phyloP scores from a whole-genome alignment of 352 stramenopile genomes.

The Globisporangium parvum region DNA sequence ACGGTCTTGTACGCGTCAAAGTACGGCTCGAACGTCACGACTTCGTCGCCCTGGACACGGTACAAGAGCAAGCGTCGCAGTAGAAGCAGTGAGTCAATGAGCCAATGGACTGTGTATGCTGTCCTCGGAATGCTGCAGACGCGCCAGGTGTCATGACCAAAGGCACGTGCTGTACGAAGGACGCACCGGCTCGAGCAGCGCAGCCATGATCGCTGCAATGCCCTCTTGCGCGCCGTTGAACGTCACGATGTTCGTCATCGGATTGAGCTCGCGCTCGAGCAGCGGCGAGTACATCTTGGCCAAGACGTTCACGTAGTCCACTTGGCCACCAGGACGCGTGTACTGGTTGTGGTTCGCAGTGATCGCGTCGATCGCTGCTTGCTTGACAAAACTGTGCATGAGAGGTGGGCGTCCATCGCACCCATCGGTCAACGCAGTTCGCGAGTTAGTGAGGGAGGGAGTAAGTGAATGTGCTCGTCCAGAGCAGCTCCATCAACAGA shows the following conservation, averaged over 20 bases:
- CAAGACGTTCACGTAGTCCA: constrained; percentile 72
- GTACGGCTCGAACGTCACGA: constrained; percentile 87
- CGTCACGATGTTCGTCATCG: constrained; percentile 78
- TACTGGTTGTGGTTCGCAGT: constrained; percentile 84
- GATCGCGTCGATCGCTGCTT: constrained; percentile 82
- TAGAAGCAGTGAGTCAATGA: not conserved
- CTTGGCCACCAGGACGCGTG: constrained; percentile 80
- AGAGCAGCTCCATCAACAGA: not conserved
- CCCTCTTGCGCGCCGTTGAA: constrained; percentile 87
- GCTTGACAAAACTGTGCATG: constrained; percentile 74
- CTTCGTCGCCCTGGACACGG: constrained; percentile 55
- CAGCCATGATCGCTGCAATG: constrained; percentile 75
- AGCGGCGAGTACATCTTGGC: constrained; percentile 76
- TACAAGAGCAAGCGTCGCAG: not conserved
- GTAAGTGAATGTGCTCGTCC: too few species aligned
- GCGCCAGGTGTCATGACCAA: not conserved
- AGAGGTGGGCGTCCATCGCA: not conserved
- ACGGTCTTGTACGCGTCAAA: constrained; percentile 89
- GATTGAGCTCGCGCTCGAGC: constrained; percentile 56
- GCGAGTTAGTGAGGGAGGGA: not conserved
- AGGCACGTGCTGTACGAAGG: not conserved
- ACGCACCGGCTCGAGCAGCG: constrained; percentile 61
- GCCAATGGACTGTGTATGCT: too few species aligned
- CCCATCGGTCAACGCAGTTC: not conserved
- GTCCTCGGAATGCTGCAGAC: not conserved